Evolutionary conservation across 179 eudicot genomes (phyloP), one percentile per base, ranked within the genome.

Genomic region (Pouteria campechiana): DNA sequence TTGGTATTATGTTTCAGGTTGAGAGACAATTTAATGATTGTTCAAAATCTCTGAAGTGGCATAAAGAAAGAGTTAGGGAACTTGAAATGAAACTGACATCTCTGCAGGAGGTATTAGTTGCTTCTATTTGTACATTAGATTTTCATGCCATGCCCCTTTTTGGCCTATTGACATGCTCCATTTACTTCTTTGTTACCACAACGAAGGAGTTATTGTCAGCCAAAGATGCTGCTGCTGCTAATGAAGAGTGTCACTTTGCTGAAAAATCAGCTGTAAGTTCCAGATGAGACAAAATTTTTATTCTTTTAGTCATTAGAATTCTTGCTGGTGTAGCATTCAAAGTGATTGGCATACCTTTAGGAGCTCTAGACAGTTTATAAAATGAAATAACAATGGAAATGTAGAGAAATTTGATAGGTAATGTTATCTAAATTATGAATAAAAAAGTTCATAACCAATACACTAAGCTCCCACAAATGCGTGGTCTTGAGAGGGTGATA

Each of bases 11-110:
- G 9, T 15, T 17, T 21, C 66, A 77, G 84, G 57, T 44, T 41
- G 83, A 79, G 58, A 75, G 58, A 46, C 72, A 70, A 47, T 61
- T 43, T 35, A 68, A 67, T 51, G 75, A 76, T 29, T 69, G 64
- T 44, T 42, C 63, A 23, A 67, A 58, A 32, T 55, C 78, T 41
- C 52, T 73, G 27, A 76, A 58, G 55, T 58, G 74, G 61, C 58
- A 83, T 37, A 71, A 87, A 75, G 93, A 80, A 32, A 75, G 70
- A 66, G 76, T 67, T 24, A 55, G 44, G 27, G 99, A 88, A 54
- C 63, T 83, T 28, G 95, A 92, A 51, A 57, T 58, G 36, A 83
- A 83, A 67, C 54, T 88, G 23, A 62, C 73, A 38, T 72, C 78
- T 49, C 38, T 74, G 43, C 93, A 83, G 60, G 72, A 54, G 77